phyloP scores from a whole-genome alignment of 257 asterid genomes.

The Penstemon davidsonii region DNA sequence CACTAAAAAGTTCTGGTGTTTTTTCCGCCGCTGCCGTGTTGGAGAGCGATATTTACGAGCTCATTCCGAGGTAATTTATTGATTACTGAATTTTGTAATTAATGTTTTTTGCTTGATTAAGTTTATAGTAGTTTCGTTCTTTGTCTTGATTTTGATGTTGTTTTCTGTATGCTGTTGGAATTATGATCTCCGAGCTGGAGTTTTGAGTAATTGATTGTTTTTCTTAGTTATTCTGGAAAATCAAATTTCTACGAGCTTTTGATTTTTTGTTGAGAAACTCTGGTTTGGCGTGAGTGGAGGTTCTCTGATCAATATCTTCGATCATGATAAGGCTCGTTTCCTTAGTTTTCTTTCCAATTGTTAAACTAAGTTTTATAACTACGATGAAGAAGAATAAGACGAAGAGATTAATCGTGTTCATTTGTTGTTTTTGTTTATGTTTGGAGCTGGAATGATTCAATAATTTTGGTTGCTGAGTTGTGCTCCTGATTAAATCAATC shows the following conservation, averaged over 20 bases:
- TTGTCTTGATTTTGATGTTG: neutral
- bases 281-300: neutral
- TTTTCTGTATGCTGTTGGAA: neutral
- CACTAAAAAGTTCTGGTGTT: slow-evolving; percentile 6
- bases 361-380: neutral
- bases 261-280: slow-evolving; percentile 6
- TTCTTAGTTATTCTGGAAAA: neutral
- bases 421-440: neutral
- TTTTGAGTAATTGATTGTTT: slow-evolving; percentile 19
- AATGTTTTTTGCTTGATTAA: neutral
- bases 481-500: slow-evolving; percentile 3
- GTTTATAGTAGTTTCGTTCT: neutral
- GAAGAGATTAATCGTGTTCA: neutral
- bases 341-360: no score
- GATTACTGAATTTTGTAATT: neutral
- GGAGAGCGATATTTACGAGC: slow-evolving; percentile 12
- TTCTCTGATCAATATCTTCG: neutral
- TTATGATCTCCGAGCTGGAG: slow-evolving; percentile 19
- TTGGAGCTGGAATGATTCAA: neutral
- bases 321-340: slow-evolving; percentile 1
- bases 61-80: slow-evolving; percentile 32
- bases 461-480: slow-evolving; percentile 1
- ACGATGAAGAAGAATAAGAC: neutral
- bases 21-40: slow-evolving; percentile 15
- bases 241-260: neutral